Conservation (phyloP, 169 alveolate species). For the Besnoitia besnoiti region DNA sequence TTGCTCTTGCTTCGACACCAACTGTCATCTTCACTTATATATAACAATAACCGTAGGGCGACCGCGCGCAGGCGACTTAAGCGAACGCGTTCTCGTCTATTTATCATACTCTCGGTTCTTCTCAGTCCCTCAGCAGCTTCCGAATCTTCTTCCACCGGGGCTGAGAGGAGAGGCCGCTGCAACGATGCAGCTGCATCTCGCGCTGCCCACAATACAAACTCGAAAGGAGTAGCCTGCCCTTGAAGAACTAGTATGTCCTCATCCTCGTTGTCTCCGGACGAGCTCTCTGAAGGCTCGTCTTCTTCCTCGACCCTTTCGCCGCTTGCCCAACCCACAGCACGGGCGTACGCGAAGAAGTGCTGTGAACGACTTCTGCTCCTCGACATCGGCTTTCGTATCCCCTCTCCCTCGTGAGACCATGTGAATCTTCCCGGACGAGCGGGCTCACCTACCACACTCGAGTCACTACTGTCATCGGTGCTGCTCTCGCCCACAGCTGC, state of each 20-base stretch:
- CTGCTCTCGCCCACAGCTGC: not conserved
- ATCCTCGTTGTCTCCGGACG: not conserved
- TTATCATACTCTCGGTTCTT: not conserved
- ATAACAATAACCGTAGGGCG: constrained; percentile 3
- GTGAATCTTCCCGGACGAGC: not conserved
- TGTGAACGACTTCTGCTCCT: not conserved
- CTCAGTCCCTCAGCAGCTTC: not conserved
- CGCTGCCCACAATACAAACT: constrained; percentile 12
- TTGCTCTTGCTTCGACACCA: not conserved
- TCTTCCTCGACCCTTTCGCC: not conserved
- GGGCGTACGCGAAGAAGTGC: not conserved
- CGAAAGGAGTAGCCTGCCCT: not conserved
- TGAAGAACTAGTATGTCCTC: not conserved
- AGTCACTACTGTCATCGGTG: not conserved
- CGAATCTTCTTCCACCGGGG: not conserved
- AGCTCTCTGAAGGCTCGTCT: not conserved
- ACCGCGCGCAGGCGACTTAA: constrained; percentile 9
- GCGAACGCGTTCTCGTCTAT: not conserved
- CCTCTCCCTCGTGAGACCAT: not conserved
- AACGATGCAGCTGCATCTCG: not conserved
- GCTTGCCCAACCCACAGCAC: not conserved
- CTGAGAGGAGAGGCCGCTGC: constrained; percentile 5
- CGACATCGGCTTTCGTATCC: not conserved
- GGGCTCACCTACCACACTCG: not conserved
- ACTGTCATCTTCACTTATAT: not conserved